Evolutionary conservation across 2,329 filamentous ascomycete species (phyloP), one percentile per base, ranked within the genome.

Genomic region (Ascochyta pisi): DNA sequence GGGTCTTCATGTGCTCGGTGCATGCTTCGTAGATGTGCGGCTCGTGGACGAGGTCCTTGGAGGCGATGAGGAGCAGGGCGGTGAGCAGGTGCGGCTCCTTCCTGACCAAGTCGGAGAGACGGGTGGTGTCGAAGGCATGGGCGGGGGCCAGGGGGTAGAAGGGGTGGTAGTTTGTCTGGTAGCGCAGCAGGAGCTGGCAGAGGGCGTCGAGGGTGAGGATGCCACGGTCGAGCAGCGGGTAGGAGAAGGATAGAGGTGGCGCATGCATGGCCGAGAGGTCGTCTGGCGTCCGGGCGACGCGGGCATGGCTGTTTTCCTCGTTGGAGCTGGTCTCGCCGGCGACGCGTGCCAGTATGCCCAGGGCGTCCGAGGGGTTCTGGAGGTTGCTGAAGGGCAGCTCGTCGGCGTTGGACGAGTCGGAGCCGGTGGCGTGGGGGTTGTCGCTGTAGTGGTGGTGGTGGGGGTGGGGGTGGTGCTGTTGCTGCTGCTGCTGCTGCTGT

Each of bases 91-190:
- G 85, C 27, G 83, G 86, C 66, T 90, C 88, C 26, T 83, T 82
- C 2, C 80, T 78, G 5, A 86, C 84, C 58, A 86, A 84, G 16
- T 81, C 76, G 24, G 83, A 77, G 9, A 90, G 73, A 52, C 82
- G 76, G 13, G 76, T 70, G 35, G 81, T 77, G 58, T 85, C 79
- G 60, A 88, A 84, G 39, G 86, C 84, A 60, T 83, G 81, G 34
- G 80, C 78, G 9, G 87, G 85, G 0, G 88, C 87, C 24, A 91
- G 77, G 0, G 89, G 88, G 52, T 89, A 89, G 75, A 87, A 90
- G 0, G 86, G 85, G 65, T 91, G 88, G 62, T 88, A 90, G 58
- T 86, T 81, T 54, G 86, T 79, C 51, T 84, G 84, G 63, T 88
- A 90, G 26, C 86, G 85, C 35, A 77, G 73, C 16, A 86, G 77